Conservation (phyloP, 176 grass and related monocot genomes). For the Pharus latifolius region DNA sequence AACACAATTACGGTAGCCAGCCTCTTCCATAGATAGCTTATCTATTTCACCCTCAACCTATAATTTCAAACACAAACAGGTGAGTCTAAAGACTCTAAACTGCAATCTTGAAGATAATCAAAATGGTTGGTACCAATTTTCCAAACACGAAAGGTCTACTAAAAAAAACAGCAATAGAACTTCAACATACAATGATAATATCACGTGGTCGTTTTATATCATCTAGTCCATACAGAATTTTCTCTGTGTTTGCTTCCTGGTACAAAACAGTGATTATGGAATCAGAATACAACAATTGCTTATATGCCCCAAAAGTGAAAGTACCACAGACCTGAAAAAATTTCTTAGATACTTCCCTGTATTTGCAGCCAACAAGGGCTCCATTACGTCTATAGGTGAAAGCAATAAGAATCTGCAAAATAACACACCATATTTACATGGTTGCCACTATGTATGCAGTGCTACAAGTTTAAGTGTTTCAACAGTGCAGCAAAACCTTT, state of each 20-base stretch:
- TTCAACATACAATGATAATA: slow-evolving; percentile 84
- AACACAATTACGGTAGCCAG: slow-evolving; percentile 79
- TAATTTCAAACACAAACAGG: neutral
- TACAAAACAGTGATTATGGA: slow-evolving; percentile 1
- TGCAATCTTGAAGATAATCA: neutral
- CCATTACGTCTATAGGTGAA: slow-evolving; percentile 75
- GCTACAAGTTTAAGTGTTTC: neutral
- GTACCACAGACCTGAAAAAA: slow-evolving; percentile 63
- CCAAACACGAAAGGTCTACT: neutral
- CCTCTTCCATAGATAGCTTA: slow-evolving; percentile 98
- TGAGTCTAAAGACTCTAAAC: slow-evolving; percentile 6
- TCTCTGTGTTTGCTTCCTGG: slow-evolving; percentile 75
- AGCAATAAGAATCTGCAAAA: slow-evolving; percentile 75
- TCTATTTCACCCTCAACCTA: slow-evolving; percentile 97
- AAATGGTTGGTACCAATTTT: neutral
- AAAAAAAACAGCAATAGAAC: neutral
- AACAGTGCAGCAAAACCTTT: slow-evolving; percentile 31
- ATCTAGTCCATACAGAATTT: slow-evolving; percentile 90
- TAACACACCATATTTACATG: slow-evolving; percentile 5
- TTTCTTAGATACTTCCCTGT: slow-evolving; percentile 58
- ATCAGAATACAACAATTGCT: slow-evolving; percentile 4
- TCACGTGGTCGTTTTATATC: slow-evolving; percentile 64
- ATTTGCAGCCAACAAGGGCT: slow-evolving; percentile 78
- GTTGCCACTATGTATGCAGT: neutral
- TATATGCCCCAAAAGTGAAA: neutral